Evolutionary conservation across 2,329 filamentous ascomycete species (phyloP).

Genomic region (Mycogone perniciosa): DNA sequence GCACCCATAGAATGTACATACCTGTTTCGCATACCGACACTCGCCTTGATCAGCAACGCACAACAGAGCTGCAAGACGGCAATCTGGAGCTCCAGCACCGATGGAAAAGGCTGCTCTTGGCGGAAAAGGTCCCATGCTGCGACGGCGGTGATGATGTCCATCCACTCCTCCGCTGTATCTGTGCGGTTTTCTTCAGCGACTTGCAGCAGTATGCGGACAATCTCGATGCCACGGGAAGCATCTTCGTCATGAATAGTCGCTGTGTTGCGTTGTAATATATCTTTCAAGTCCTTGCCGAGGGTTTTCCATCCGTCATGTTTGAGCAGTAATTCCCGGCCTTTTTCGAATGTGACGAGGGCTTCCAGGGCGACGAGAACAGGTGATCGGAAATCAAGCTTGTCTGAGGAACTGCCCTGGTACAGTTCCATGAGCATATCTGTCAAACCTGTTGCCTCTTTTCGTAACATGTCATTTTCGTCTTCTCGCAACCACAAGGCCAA

Average conservation of each 20-base stretch:
- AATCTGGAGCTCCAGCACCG: slow-evolving; percentile 44
- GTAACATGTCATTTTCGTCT: slow-evolving; percentile 55
- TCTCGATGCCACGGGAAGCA: slow-evolving; percentile 45
- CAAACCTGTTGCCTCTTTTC: slow-evolving; percentile 51
- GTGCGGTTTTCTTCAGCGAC: slow-evolving; percentile 42
- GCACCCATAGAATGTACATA: slow-evolving; percentile 47
- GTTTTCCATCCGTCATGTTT: slow-evolving; percentile 48
- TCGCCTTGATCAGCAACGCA: slow-evolving; percentile 42
- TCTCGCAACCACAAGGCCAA: slow-evolving; percentile 63
- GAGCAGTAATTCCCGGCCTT: slow-evolving; percentile 43
- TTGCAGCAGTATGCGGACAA: slow-evolving; percentile 49
- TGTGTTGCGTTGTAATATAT: slow-evolving; percentile 33
- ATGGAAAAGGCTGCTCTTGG: slow-evolving; percentile 15
- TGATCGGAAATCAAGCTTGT: slow-evolving; percentile 47
- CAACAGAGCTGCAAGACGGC: slow-evolving; percentile 51
- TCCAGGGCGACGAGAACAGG: slow-evolving; percentile 55
- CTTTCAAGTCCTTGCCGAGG: slow-evolving; percentile 44
- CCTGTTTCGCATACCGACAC: slow-evolving; percentile 40
- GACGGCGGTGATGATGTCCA: slow-evolving; percentile 46
- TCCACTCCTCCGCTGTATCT: slow-evolving; percentile 48
- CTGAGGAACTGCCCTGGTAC: slow-evolving; percentile 38
- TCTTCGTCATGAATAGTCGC: slow-evolving; percentile 20
- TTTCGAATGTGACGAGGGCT: slow-evolving; percentile 44
- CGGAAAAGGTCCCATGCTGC: slow-evolving; percentile 42
- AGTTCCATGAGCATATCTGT: slow-evolving; percentile 59